These are phyloP conservation scores for Bombardia bombarda DNA, from an alignment of 495 filamentous ascomycete genomes.

Conservation along the genomic window DNA sequence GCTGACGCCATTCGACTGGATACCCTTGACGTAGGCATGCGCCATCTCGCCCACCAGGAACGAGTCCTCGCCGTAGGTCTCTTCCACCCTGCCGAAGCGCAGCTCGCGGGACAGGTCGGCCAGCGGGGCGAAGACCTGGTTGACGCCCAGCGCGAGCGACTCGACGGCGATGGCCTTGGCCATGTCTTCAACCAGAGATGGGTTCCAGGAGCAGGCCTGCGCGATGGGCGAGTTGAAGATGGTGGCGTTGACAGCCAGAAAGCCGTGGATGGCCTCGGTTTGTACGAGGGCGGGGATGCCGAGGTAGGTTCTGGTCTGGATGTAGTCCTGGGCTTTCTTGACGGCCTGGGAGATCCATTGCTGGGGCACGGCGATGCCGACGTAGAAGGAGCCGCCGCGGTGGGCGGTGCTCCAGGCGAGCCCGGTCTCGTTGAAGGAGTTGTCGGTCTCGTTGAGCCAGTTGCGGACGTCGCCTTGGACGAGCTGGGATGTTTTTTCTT, in stretches of 20 bases:
- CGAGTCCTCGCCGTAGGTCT: conserved; percentile 59
- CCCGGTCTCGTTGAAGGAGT: conserved; percentile 55
- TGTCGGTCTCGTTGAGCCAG: conserved; percentile 55
- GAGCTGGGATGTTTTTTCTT: conserved; percentile 23
- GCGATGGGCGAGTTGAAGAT: conserved; percentile 70
- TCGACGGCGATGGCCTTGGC: conserved; percentile 52
- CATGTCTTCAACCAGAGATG: conserved; percentile 52
- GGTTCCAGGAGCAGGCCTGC: conserved; percentile 59
- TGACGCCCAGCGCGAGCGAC: conserved; percentile 53
- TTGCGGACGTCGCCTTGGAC: conserved; percentile 51
- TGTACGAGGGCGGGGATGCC: conserved; percentile 65
- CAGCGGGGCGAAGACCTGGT: conserved; percentile 61
- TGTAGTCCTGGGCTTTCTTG: conserved; percentile 55
- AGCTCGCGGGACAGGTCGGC: conserved; percentile 60
- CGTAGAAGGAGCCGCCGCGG: conserved; percentile 60
- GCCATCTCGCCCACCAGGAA: conserved; percentile 51
- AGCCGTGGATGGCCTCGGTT: conserved; percentile 64
- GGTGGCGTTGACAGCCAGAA: conserved; percentile 53
- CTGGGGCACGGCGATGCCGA: conserved; percentile 48
- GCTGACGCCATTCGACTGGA: conserved; percentile 55
- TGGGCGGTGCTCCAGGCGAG: conserved; percentile 55
- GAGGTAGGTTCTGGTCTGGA: conserved; percentile 53
- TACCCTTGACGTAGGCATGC: conserved; percentile 50
- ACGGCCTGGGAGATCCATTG: conserved; percentile 53
- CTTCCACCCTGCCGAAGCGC: conserved; percentile 62